These are phyloP conservation scores for Raphidocelis subcapitata DNA, from an alignment of 139 green algal species.

Conservation along the genomic window DNA sequence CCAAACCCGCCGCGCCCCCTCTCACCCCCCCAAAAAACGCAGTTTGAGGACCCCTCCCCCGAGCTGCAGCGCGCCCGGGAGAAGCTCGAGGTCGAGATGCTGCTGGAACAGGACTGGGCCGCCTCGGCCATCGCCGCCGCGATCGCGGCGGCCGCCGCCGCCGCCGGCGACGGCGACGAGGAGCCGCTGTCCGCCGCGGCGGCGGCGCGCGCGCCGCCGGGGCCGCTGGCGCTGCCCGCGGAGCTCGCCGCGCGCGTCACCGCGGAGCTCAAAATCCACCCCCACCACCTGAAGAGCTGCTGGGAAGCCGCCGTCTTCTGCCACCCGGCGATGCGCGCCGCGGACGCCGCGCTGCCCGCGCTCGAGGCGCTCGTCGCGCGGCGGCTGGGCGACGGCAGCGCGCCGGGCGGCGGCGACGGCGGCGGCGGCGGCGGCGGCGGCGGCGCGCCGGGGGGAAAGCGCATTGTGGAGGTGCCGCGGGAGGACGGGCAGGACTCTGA, in stretches of 20 bases:
- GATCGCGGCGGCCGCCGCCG: neutral
- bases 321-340: no score
- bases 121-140: neutral
- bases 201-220: neutral
- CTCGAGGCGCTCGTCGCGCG: no score
- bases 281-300: constrained; percentile 13
- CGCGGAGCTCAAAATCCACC: constrained; percentile 34
- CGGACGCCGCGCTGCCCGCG: no score
- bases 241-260: constrained; percentile 10
- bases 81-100: constrained; percentile 60
- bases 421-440: no score
- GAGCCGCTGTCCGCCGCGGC: neutral
- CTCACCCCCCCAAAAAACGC: neutral
- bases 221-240: neutral
- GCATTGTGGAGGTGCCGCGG: no score
- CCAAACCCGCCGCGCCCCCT: no score
- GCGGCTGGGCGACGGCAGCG: no score
- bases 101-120: constrained; percentile 4
- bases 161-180: neutral
- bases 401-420: no score
- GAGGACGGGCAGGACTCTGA: no score
- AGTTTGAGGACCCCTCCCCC: constrained; percentile 86
- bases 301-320: no score
- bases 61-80: constrained; percentile 72
- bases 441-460: no score